phyloP scores from a whole-genome alignment of 2,329 filamentous ascomycete genomes.

The Byssoonygena ceratinophila region DNA sequence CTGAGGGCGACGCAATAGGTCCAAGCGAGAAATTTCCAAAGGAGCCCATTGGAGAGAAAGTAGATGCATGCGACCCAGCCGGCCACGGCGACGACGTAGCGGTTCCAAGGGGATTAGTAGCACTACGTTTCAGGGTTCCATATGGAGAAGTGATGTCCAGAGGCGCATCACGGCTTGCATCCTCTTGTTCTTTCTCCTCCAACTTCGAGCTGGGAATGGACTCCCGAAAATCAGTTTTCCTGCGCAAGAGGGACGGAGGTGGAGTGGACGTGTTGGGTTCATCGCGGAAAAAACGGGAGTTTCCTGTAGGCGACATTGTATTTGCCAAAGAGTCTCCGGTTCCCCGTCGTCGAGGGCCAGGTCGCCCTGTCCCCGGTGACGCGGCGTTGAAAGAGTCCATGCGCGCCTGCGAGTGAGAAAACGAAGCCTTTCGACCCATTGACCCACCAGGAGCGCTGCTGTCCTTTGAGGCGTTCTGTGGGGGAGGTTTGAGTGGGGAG shows the following conservation, averaged over 20 bases:
- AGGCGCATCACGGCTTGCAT: conserved; percentile 30
- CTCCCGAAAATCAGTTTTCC: conserved; percentile 53
- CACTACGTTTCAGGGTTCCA: conserved; percentile 46
- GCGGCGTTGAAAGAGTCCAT: conserved; percentile 56
- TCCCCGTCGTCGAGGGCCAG: conserved; percentile 69
- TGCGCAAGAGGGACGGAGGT: conserved; percentile 49
- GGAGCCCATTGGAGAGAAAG: conserved; percentile 63
- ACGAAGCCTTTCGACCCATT: conserved; percentile 63
- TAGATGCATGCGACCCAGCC: conserved; percentile 46
- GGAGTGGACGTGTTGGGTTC: conserved; percentile 49
- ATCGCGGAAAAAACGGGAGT: conserved; percentile 39
- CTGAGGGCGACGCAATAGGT: conserved; percentile 41
- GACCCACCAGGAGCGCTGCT: conserved; percentile 31
- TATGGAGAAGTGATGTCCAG: conserved; percentile 39
- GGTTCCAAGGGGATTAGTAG: conserved; percentile 42
- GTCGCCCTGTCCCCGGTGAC: conserved; percentile 64
- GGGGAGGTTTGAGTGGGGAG: conserved; percentile 77
- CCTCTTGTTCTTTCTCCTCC: conserved; percentile 42
- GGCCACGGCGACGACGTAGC: conserved; percentile 45
- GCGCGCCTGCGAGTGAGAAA: conserved; percentile 57
- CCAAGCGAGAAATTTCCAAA: conserved; percentile 83
- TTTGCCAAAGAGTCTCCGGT: conserved; percentile 59
- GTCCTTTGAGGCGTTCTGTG: conserved; percentile 53
- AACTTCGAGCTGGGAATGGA: conserved; percentile 28
- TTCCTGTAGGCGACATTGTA: conserved; percentile 39